Evolutionary conservation across 2,329 filamentous ascomycete genomes (phyloP).

Genomic region (Pseudocercospora macadamiae): DNA sequence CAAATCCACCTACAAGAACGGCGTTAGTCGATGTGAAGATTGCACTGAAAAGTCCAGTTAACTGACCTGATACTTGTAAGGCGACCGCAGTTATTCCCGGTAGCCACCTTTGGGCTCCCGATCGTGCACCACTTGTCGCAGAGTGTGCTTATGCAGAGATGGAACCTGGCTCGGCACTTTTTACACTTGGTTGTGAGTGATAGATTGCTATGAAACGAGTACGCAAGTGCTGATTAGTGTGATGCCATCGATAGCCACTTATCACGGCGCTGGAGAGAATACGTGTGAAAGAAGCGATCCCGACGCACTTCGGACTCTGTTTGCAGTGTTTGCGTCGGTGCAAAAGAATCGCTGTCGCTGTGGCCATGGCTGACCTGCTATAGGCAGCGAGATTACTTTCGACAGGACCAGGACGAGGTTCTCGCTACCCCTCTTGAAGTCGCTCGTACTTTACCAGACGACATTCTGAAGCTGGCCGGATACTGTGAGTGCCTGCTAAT

Average conservation of each 20-base stretch:
- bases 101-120: neutral
- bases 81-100: neutral
- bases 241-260: neutral
- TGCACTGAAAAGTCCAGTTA: neutral
- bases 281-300: neutral
- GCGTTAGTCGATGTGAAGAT: neutral
- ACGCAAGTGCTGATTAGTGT: neutral
- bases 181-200: neutral
- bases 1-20: neutral
- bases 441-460: neutral
- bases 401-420: neutral
- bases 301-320: neutral
- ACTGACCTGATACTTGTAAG: neutral
- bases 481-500: neutral
- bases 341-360: neutral
- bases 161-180: neutral
- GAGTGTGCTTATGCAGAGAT: neutral
- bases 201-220: too few relatives aligned
- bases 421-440: neutral
- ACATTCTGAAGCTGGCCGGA: neutral
- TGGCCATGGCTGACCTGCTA: neutral
- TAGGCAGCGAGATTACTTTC: neutral
- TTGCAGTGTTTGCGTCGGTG: neutral
- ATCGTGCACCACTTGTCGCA: neutral
- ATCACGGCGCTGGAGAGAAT: neutral